Evolutionary conservation across 2,329 filamentous ascomycete genomes (phyloP).

Genomic region (Epichloe brachyelytri): DNA sequence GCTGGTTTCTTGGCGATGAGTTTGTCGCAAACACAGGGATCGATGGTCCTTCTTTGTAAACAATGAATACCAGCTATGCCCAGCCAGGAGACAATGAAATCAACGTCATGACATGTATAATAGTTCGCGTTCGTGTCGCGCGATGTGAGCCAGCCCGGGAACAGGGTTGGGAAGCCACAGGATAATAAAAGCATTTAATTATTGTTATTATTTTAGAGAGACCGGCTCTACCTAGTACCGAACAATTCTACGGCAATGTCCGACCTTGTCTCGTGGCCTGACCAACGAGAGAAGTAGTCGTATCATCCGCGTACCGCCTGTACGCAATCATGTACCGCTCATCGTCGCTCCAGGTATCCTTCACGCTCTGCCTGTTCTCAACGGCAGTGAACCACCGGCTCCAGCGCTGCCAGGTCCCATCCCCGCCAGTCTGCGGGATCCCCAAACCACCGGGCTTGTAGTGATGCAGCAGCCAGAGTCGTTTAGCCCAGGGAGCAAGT

Average conservation of each 20-base stretch:
- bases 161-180: no score
- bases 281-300: constrained; percentile 46
- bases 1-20: no score
- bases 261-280: constrained; percentile 50
- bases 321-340: constrained; percentile 58
- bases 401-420: constrained; percentile 51
- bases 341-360: constrained; percentile 53
- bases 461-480: constrained; percentile 62
- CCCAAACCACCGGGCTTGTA: constrained; percentile 49
- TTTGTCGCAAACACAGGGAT: no score
- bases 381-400: constrained; percentile 49
- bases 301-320: constrained; percentile 52
- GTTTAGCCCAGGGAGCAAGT: constrained; percentile 59
- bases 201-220: no score
- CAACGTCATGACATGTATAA: no score
- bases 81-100: background rate
- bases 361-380: constrained; percentile 45
- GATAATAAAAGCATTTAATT: no score
- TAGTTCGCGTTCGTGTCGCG: no score
- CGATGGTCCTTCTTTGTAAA: no score
- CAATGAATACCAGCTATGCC: no score
- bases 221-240: background rate
- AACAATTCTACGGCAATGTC: constrained; percentile 34
- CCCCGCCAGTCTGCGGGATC: constrained; percentile 38
- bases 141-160: no score